Evolutionary conservation across 306 rosid genomes (phyloP).

Genomic region (Casuarina glauca): DNA sequence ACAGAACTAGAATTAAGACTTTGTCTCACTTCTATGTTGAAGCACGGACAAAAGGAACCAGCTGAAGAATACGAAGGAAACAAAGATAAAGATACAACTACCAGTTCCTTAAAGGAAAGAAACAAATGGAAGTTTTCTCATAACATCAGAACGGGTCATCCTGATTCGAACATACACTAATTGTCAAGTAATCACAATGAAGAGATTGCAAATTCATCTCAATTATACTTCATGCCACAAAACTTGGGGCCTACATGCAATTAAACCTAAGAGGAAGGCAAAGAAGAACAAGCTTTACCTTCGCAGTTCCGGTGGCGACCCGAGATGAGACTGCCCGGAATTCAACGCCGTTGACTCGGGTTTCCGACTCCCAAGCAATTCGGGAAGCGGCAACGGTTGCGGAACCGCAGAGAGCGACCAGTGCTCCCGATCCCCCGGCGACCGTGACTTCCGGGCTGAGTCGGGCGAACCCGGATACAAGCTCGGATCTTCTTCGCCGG

Average conservation of each 20-base stretch:
- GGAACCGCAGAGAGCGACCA: slow-evolving; percentile 51
- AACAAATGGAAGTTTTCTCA: background rate
- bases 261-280: no score
- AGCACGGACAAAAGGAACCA: background rate
- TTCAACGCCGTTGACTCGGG: slow-evolving; percentile 26
- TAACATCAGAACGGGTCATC: no score
- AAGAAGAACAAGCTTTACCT: slow-evolving; percentile 38
- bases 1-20: background rate
- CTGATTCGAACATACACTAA: no score
- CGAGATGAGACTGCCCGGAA: slow-evolving; percentile 21
- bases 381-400: slow-evolving; percentile 74
- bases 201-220: no score
- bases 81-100: background rate
- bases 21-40: background rate
- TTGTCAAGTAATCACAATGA: no score
- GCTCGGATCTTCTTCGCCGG: slow-evolving; percentile 18
- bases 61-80: background rate
- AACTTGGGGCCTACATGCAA: no score
- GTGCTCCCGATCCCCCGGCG: slow-evolving; percentile 37
- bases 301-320: slow-evolving; percentile 32
- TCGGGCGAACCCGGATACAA: slow-evolving; percentile 54
- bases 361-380: slow-evolving; percentile 34
- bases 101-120: background rate
- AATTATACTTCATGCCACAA: no score
- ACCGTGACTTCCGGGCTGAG: slow-evolving; percentile 27